phyloP scores from a whole-genome alignment of 345 rosid species.

The Schrenkiella parvula region DNA sequence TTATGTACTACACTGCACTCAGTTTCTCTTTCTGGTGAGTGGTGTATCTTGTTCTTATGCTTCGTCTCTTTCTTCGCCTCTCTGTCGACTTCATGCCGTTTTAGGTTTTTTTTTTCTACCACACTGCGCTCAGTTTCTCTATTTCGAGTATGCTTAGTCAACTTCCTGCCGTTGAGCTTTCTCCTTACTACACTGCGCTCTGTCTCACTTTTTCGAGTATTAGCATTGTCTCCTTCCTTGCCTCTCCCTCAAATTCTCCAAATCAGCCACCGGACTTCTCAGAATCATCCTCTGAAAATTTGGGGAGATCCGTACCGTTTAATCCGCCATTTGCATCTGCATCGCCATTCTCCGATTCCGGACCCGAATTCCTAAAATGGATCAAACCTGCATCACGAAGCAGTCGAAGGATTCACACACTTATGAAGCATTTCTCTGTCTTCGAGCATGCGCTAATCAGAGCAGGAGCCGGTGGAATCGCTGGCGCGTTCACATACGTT shows the following conservation, averaged over 20 bases:
- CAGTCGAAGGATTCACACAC: conserved; percentile 42
- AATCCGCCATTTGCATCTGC: conserved; percentile 44
- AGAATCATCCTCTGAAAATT: conserved; percentile 4
- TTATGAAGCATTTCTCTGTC: conserved; percentile 65
- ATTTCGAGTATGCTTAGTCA: background rate
- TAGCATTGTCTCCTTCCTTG: no score
- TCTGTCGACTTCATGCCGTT: no score
- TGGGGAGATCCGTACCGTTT: background rate
- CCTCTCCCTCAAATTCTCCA: background rate
- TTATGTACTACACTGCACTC: background rate
- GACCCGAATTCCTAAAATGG: conserved; percentile 38
- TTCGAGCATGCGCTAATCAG: conserved; percentile 79
- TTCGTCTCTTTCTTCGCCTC: background rate
- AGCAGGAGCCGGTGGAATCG: conserved; percentile 78
- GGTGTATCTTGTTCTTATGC: no score
- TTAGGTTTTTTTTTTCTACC: background rate
- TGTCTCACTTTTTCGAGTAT: background rate
- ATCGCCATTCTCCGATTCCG: conserved; percentile 31
- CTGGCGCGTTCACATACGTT: conserved; percentile 87
- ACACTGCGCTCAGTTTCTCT: background rate
- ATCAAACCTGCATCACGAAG: conserved; percentile 43
- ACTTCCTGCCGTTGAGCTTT: conserved; percentile 9
- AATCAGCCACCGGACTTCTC: conserved; percentile 7
- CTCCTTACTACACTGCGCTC: background rate
- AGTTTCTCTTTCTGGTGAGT: background rate